Percentiles rank a stretch among this genome's conserved stretches.
Evolutionary conservation across 2,329 filamentous ascomycete genomes (phyloP).

Genomic region (Onygenales sp.): DNA sequence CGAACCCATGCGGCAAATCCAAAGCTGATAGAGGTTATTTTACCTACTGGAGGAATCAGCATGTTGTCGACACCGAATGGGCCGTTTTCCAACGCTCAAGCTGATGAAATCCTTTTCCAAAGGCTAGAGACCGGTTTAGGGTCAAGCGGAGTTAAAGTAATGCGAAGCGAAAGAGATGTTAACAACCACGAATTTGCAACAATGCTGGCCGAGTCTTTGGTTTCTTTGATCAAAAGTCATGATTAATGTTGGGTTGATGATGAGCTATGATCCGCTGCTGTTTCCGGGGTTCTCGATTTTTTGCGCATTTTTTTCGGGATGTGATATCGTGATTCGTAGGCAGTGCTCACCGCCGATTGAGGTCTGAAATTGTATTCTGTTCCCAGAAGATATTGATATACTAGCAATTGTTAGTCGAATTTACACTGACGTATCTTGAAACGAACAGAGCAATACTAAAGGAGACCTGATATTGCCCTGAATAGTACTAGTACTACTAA

Average conservation of each 20-base stretch:
- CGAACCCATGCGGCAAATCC: constrained; percentile 28
- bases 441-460: too few species aligned
- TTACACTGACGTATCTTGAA: too few species aligned
- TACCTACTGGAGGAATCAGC: constrained; percentile 54
- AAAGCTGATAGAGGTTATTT: constrained; percentile 43
- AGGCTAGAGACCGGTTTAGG: not conserved
- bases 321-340: too few species aligned
- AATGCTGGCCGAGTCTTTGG: constrained; percentile 15
- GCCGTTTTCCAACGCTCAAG: constrained; percentile 44
- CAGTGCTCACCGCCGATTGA: too few species aligned
- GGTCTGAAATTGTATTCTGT: too few species aligned
- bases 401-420: too few species aligned
- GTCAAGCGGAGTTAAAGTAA: not conserved
- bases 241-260: not conserved
- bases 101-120: constrained; percentile 34
- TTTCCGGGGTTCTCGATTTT: not conserved
- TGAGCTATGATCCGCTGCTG: not conserved
- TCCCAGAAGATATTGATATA: too few species aligned
- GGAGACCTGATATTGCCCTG: too few species aligned
- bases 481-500: too few species aligned
- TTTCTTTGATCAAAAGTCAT: constrained; percentile 11
- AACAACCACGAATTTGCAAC: constrained; percentile 23
- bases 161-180: constrained; percentile 9
- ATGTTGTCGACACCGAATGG: constrained; percentile 46
- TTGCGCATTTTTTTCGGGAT: not conserved